Evolutionary conservation across 2,329 filamentous ascomycete species (phyloP).

Genomic region (Fusarium lyarnte): DNA sequence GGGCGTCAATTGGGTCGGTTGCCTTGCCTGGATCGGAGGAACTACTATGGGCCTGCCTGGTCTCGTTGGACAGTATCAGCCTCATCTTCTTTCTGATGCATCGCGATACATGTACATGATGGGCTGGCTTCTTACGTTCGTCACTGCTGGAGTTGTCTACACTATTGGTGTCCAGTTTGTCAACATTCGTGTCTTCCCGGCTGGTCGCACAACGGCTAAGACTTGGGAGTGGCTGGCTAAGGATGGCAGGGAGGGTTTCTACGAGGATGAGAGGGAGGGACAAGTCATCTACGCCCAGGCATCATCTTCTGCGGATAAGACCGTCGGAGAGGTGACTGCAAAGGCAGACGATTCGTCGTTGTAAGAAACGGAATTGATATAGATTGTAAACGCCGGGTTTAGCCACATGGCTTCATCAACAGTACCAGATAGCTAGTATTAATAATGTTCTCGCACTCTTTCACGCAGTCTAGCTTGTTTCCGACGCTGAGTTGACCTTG

Average conservation of each 20-base stretch:
- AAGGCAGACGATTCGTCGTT: neutral
- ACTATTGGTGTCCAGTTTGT: neutral
- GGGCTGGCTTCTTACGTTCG: neutral
- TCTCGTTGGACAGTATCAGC: neutral
- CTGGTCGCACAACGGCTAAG: neutral
- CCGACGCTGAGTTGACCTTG: neutral
- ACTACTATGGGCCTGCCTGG: neutral
- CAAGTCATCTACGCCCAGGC: neutral
- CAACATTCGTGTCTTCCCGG: neutral
- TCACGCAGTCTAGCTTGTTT: neutral
- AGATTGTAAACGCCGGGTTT: neutral
- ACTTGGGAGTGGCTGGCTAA: neutral
- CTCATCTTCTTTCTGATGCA: neutral
- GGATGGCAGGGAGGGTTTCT: neutral
- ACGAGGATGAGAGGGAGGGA: neutral
- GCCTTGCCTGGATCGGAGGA: neutral
- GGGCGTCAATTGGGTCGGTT: neutral
- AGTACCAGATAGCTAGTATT: neutral
- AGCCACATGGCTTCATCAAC: fast-evolving
- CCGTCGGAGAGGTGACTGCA: neutral
- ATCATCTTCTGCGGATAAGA: neutral
- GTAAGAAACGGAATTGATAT: neutral
- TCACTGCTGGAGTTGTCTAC: neutral
- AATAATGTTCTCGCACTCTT: neutral
- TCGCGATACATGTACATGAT: neutral